Evolutionary conservation across 306 rosid species (phyloP), one percentile per base, ranked within the genome.

Genomic region (Arachis stenosperma): DNA sequence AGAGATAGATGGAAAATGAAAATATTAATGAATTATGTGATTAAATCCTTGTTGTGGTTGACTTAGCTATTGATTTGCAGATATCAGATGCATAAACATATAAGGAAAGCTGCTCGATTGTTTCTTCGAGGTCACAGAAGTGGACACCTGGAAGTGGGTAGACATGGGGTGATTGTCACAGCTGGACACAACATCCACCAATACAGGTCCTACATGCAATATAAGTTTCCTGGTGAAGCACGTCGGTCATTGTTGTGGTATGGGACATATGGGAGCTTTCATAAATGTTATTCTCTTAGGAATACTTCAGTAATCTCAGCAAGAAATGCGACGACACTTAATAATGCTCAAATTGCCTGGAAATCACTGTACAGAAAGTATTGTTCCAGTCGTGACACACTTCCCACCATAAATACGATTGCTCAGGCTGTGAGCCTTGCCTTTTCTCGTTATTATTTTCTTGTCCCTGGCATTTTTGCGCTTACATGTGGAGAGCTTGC

Each of bases 371-470:
- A 81, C 69, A 76, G 77, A 54, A 91, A 78, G 58, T 88, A 84
- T 58, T 81, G 81, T 69, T 84, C 78, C 67, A 52, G 74, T 51
- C 60, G 55, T 33, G 40, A 14, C 69, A 60, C 79, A 56, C 76
- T 94, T 81, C 61, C 80, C 75, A 69, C 88, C 50, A 79, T 91
- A 86, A 86, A 80, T 73, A 86, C 67, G 83, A 84, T 91, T 70
- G 89, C 97, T 75, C 96, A 86, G 81, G 97, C 99, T 2, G 88
- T 94, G 81, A 89, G 90, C 83, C 81, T 91, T 87, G 94, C 96
- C 63, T 59, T 88, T 78, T 60, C 86, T 55, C 96, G 91, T 67
- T 89, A 96, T 67, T 88, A 84, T 75, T 62, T 88, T 75, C 57
- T 91, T 65, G 88, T 94, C 78, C 98, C 98, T 46, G 89, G 96